Evolutionary conservation across 805 yeast genomes (phyloP), one percentile per base, ranked within the genome.

Genomic region (Barnettozyma botsteinii): DNA sequence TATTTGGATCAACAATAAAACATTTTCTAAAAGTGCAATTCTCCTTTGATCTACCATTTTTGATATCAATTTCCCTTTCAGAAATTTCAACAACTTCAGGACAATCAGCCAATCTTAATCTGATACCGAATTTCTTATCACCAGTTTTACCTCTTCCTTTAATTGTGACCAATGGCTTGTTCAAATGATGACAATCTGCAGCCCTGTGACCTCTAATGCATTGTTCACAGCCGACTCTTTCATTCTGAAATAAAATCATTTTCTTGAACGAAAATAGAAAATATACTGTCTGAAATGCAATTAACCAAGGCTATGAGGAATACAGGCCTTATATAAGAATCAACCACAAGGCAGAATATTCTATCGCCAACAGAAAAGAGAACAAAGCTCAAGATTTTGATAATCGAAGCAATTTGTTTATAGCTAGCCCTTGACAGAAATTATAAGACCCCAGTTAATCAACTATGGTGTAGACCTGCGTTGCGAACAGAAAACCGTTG

Each of bases 141-240:
- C 24, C 15, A 2, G 40, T 27, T 12, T 27, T 38, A 4, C 40
- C 45, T 13, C 38, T 20, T 15, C 36, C 25, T 23, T 35, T 42
- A 4, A 35, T 34, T 5, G 34, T 33, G 22, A 30, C 32, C 11
- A 42, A 15, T 23, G 41, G 42, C 22, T 38, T 38, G 18, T 27
- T 25, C 11, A 22, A 23, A 24, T 42, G 45, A n/a, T 23, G 31
- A 29, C 42, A 42, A 20, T 34, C 35, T 14, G 32, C 37, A 6
- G 42, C 39, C 3, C 45, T 28, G 18, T 42, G 45, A 6, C 45
- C 45, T 21, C 45, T 23, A 22, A 42, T 42, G 20, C 45, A 38
- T 5, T 23, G 23, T 15, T 24, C 42, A 35, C 45, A 42, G 3
- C 36, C 34, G 4, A 38, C 22, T 28, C 45, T 27, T 17, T 42